Conservation (phyloP, 169 alveolate genomes). For the Theileria equi region DNA sequence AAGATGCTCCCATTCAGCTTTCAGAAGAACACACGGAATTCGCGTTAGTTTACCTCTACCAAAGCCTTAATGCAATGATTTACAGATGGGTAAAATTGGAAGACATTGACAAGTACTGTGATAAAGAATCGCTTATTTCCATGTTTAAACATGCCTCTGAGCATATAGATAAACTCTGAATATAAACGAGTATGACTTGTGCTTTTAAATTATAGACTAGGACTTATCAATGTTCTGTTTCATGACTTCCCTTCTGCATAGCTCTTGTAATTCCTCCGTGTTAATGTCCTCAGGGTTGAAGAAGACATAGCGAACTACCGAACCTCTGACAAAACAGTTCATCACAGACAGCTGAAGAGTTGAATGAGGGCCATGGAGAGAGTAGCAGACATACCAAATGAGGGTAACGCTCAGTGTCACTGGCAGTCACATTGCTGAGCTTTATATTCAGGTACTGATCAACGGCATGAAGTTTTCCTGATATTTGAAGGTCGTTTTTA, state of each 20-base stretch:
- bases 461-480: slow-evolving; percentile 88
- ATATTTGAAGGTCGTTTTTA: slow-evolving; percentile 89
- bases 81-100: slow-evolving; percentile 45
- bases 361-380: neutral
- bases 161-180: neutral
- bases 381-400: slow-evolving; percentile 76
- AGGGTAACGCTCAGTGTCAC: slow-evolving; percentile 87
- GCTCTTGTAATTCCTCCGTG: slow-evolving; percentile 85
- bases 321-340: slow-evolving; percentile 92
- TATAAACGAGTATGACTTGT: neutral
- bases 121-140: slow-evolving; percentile 46
- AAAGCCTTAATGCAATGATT: neutral
- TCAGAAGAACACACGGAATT: slow-evolving; percentile 75
- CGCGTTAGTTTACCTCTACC: slow-evolving; percentile 35
- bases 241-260: slow-evolving; percentile 83
- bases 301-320: slow-evolving; percentile 91
- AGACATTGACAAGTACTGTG: slow-evolving; percentile 39
- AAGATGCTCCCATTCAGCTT: slow-evolving; percentile 40
- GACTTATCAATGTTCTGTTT: slow-evolving; percentile 59
- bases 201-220: neutral
- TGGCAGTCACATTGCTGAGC: slow-evolving; percentile 85
- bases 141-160: slow-evolving; percentile 33
- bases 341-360: slow-evolving; percentile 70
- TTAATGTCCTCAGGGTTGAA: slow-evolving; percentile 86
- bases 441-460: slow-evolving; percentile 91